These are phyloP conservation scores for Inonotus hispidus DNA, from an alignment of 1,284 basidiomycete genomes.

Conservation along the genomic window DNA sequence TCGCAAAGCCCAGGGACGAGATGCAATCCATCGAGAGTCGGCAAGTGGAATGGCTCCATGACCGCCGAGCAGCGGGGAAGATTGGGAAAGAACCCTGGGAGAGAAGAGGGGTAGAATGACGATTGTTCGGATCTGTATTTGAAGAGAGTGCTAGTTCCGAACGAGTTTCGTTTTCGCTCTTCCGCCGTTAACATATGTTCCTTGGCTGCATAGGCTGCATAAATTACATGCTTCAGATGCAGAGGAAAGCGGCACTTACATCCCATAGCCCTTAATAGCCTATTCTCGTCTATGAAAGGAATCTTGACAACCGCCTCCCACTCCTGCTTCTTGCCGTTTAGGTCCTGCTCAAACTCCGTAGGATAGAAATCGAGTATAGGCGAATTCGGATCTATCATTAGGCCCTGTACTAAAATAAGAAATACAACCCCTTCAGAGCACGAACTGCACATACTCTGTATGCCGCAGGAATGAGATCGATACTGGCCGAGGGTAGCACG, in stretches of 20 bases:
- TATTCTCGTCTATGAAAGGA: conserved; percentile 89
- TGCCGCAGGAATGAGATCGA: conserved; percentile 80
- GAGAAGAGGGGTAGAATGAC: conserved; percentile 79
- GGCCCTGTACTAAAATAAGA: conserved; percentile 46
- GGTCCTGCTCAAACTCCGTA: conserved; percentile 81
- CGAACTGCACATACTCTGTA: conserved; percentile 55
- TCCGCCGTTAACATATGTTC: conserved; percentile 75
- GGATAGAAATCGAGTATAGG: conserved; percentile 97
- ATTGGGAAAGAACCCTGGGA: conserved; percentile 93
- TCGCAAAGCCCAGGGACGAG: conserved; percentile 84
- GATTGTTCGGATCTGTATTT: conserved; percentile 61
- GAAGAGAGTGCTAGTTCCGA: conserved; percentile 80
- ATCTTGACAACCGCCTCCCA: conserved; percentile 99
- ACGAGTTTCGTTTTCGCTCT: conserved; percentile 74
- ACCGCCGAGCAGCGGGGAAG: conserved; percentile 78
- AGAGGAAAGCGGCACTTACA: conserved; percentile 37
- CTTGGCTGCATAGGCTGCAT: conserved; percentile 41
- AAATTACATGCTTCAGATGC: conserved; percentile 1
- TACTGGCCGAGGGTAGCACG: conserved; percentile 88
- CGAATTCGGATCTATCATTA: conserved; percentile 86
- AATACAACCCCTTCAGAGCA: conserved; percentile 8
- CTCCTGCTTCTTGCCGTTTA: conserved; percentile 97
- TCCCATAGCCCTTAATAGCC: conserved; percentile 79
- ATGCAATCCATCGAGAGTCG: conserved; percentile 82
- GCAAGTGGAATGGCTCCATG: conserved; percentile 81